Evolutionary conservation across 495 filamentous ascomycete species (phyloP), one percentile per base, ranked within the genome.

Genomic region (Cercophora samala): DNA sequence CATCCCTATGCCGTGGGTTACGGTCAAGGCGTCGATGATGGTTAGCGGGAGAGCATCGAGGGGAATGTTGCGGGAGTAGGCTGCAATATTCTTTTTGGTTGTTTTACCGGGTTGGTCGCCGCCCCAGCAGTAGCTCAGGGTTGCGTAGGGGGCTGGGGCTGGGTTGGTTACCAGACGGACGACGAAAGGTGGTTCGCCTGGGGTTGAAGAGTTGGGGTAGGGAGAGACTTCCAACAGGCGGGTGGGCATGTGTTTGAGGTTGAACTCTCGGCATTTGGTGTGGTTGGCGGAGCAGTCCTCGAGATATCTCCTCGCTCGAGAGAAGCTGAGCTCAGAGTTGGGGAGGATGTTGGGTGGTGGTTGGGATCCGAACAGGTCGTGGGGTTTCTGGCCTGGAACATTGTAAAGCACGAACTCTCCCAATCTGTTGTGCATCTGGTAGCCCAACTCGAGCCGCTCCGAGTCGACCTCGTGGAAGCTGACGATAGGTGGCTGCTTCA

Each of bases 1-100:
- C 32, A 68, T 67, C 0, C 65, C 68, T 2, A 71, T 52, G 1
- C 26, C 46, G 17, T 63, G 64, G 15, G 73, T 63, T 25, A 71
- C 63, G 23, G 53, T 66, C 3, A 76, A 67, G 11, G 76, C 75
- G 58, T 77, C 76, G 8, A 61, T 58, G 18, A 72, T 60, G 9
- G 62, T 70, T 18, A n/a, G 29, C n/a, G 65, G 63, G n/a, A 72
- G 58, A 8, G 1, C 26, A 2, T 26, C 18, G 1, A 53, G 58
- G 5, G 37, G 9, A 29, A 66, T 51, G 32, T 58, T 26, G 18
- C 37, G 13, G 26, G 60, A 54, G 22, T 53, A 55, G 11, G 24
- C 17, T 1, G 37, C 11, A 21, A 25, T 4, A 6, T 60, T 68
- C 8, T 3, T 15, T 15, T 17, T 55, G 1, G 46, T 22, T 11